Base-by-base conservation (phyloP, 1,139 yeast species). In the Yamadazyma triangularis region DNA sequence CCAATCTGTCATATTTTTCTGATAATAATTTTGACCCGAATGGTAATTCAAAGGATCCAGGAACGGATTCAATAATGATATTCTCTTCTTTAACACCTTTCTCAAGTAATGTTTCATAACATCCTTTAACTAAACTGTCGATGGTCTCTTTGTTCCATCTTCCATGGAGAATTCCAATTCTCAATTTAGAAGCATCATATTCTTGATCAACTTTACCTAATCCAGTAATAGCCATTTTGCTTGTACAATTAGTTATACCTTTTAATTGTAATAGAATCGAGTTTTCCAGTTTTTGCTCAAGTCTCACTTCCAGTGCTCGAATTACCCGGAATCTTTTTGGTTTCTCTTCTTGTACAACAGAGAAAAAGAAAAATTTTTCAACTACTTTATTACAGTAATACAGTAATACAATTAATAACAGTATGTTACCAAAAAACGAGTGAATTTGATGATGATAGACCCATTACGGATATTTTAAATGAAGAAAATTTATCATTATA, bases 31-130 rank as follows among this genome's bases (percentile, higher is more conserved):
- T 69, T 15, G 88, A 67, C 26, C 89, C 96, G 52, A 64, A 84
- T 14, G 98, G 98, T 44, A 91, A 71, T 63, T 91, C 98, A 55
- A 79, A 91, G 8, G 95, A 79, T 18, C 98, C 98, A 7, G 98
- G 98, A 23, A 91, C 94, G 4, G 91, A 69, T 56, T 86, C 91
- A 35, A 89, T 63, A 33, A 76, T 56, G 42, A 91, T 88, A 59
- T 88, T 85, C 42, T 77, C 82, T 44, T 77, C 78, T 48, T 67
- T 60, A 26, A 91, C 98, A 15, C 88, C 88, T 35, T 82, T 60
- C 28, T 70, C 73, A 28, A 51, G 47, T 50, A 89, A 63, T 53
- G 75, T 76, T 24, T 64, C 57, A 24, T 77, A 58, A 16, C 93
- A 89, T 32, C 97, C 98, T 22, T 73, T 61, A 8, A 89, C 93